These are phyloP conservation scores for Pestalotiopsis sp. DNA, from an alignment of 2,329 filamentous ascomycete genomes.

Conservation along the genomic window DNA sequence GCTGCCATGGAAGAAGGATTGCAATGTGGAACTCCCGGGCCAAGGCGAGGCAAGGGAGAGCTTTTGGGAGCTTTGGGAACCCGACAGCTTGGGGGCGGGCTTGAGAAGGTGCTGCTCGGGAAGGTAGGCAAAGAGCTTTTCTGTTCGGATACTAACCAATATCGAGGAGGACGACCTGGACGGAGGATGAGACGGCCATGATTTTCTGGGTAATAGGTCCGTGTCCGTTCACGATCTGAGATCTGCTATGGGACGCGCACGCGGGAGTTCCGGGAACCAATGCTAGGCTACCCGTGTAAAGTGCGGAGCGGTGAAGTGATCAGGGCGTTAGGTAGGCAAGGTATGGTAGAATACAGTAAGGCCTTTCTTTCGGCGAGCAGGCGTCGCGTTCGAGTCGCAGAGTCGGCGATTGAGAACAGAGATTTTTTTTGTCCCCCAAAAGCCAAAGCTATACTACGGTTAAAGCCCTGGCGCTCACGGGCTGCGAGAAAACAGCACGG, in stretches of 20 bases:
- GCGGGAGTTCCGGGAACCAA: constrained; percentile 21
- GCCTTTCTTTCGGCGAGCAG: constrained; percentile 14
- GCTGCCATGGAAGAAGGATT: constrained; percentile 10
- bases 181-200: constrained; percentile 36
- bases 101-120: neutral
- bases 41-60: constrained; percentile 5
- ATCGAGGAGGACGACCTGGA: constrained; percentile 57
- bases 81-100: too few relatives aligned
- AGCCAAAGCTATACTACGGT: neutral
- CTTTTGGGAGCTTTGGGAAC: constrained; percentile 2
- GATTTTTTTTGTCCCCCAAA: neutral
- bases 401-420: neutral
- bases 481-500: constrained; percentile 8
- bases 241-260: constrained; percentile 5
- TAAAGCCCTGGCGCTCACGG: constrained; percentile 1
- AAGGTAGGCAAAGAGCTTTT: neutral
- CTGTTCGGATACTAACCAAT: constrained; percentile 52
- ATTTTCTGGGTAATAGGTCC: constrained; percentile 1
- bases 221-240: neutral
- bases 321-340: neutral
- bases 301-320: constrained; percentile 26
- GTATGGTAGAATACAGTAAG: too few relatives aligned
- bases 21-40: constrained; percentile 7
- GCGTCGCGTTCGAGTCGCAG: neutral
- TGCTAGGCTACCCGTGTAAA: constrained; percentile 21